Base-by-base conservation (phyloP, 169 alveolate species). In the Babesia divergens region DNA sequence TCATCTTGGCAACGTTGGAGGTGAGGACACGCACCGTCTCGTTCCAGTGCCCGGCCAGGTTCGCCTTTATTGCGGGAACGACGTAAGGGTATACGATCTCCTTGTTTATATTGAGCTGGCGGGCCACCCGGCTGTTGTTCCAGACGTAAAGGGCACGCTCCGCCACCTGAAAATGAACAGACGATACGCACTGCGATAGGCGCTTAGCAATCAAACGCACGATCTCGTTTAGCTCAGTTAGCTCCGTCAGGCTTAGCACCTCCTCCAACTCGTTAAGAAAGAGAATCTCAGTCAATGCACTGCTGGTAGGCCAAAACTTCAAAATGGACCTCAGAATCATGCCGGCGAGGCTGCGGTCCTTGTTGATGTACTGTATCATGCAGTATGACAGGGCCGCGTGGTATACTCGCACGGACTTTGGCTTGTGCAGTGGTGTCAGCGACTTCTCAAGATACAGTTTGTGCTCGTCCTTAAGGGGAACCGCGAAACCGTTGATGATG, bases 381-480 rank as follows among this genome's bases (percentile, higher is more conserved):
- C 99, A 96, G 84, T 97, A 92, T 35, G 96, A 86, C 67, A 97
- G 90, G 65, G 96, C 96, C 83, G 95, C 98, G 80, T 94, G 97
- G 84, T 94, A 97, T 24, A 94, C 83, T 40, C 91, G 89, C 58
- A 97, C 92, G 26, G 97, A 92, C 77, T 95, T 91, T 24, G 97
- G 97, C 86, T 95, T 95, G 84, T 96, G 99, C 35, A 97, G 92
- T 29, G 99, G 99, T 34, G 95, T 91, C 52, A 97, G 90, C 13
- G 97, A 93, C 49, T 93, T 93, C 83, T 95, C 95, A 82, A 97
- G 91, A 92, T 95, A 97, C 24, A 92, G 86, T 70, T 95, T 96
- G 89, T 96, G 99, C 83, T 97, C 99, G 74, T 94, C 98, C 87
- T 97, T 93, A 38, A 97, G 91, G 18, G 99, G 99, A 28, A 97